Evolutionary conservation across 768 basidiomycete genomes (phyloP).

Genomic region (Suillus decipiens): DNA sequence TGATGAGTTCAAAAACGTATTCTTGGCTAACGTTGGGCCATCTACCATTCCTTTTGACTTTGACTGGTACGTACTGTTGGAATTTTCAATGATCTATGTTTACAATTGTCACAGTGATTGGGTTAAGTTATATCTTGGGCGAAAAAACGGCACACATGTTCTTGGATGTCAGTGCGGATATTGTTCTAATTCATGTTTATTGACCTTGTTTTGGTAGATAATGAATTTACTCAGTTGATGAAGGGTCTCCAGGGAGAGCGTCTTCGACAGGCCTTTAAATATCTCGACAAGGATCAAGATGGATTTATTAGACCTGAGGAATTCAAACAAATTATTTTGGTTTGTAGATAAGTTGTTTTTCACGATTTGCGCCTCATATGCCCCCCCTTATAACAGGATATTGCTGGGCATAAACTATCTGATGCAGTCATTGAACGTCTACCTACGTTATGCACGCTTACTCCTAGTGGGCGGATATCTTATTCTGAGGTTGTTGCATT

Average conservation of each 20-base stretch:
- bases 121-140: constrained; percentile 95
- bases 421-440: constrained; percentile 90
- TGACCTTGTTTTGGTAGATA: constrained; percentile 49
- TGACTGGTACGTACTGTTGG: constrained; percentile 60
- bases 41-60: constrained; percentile 94
- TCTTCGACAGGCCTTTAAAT: constrained; percentile 92
- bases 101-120: constrained; percentile 62
- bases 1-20: constrained; percentile 93
- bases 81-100: constrained; percentile 4
- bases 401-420: constrained; percentile 96
- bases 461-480: constrained; percentile 86
- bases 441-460: constrained; percentile 88
- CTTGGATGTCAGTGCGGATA: constrained; percentile 74
- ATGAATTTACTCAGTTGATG: constrained; percentile 98
- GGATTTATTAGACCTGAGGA: constrained; percentile 93
- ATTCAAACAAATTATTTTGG: constrained; percentile 94
- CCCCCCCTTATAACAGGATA: constrained; percentile 60
- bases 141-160: constrained; percentile 87
- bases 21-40: constrained; percentile 74
- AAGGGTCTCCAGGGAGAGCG: constrained; percentile 98
- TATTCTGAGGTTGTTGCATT: constrained; percentile 98
- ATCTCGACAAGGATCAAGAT: constrained; percentile 86
- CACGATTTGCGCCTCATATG: constrained; percentile 1
- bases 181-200: constrained; percentile 4
- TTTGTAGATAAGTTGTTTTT: constrained; percentile 36